phyloP scores from a whole-genome alignment of 495 filamentous ascomycete species.

The Penicillium macrosclerotiorum region DNA sequence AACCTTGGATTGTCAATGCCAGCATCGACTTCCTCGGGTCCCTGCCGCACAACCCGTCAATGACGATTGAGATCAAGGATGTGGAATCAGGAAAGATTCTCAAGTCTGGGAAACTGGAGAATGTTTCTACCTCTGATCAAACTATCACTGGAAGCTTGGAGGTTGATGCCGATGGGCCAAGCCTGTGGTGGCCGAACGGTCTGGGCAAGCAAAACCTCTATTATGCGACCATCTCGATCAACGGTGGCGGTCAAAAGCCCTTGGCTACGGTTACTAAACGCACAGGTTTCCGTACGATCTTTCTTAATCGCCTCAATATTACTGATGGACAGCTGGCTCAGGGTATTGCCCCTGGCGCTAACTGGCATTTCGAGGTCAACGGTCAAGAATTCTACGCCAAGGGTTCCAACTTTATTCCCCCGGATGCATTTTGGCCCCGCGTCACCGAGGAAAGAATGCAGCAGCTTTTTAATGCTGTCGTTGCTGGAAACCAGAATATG shows the following conservation, averaged over 20 bases:
- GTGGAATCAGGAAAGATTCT: constrained; percentile 43
- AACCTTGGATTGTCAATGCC: constrained; percentile 68
- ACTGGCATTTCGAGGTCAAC: constrained; percentile 71
- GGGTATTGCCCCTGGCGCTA: constrained; percentile 61
- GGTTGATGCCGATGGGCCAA: constrained; percentile 44
- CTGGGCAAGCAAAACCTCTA: constrained; percentile 62
- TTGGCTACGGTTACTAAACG: constrained; percentile 51
- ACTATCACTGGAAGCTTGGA: constrained; percentile 51
- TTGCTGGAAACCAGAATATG: constrained; percentile 67
- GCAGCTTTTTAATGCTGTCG: constrained; percentile 54
- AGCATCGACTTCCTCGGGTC: constrained; percentile 62
- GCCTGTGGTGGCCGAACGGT: constrained; percentile 64
- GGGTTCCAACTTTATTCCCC: constrained; percentile 65
- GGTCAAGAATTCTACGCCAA: constrained; percentile 68
- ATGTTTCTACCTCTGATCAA: constrained; percentile 43
- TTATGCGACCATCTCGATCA: constrained; percentile 51
- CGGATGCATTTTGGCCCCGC: constrained; percentile 65
- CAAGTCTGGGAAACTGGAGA: constrained; percentile 38
- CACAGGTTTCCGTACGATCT: constrained; percentile 65
- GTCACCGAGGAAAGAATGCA: constrained; percentile 54
- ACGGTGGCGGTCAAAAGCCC: constrained; percentile 17
- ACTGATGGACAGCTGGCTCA: constrained; percentile 54
- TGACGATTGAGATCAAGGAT: constrained; percentile 57
- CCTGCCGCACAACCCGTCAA: constrained; percentile 43
- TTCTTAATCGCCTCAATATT: constrained; percentile 60